phyloP scores from a whole-genome alignment of 2,329 filamentous ascomycete genomes.

The Myriosclerotinia duriaeana region DNA sequence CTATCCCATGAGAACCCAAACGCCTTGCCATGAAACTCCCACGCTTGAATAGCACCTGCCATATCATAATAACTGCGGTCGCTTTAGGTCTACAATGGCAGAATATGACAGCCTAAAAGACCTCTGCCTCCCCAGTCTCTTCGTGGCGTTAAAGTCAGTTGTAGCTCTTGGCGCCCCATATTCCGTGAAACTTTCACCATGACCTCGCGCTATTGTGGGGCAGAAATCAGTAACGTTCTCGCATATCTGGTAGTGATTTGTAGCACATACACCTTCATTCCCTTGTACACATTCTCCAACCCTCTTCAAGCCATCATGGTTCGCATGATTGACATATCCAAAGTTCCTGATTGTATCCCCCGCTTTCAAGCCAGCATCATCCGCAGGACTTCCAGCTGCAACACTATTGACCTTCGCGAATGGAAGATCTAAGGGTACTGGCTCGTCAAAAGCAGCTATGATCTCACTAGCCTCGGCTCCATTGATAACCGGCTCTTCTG shows the following conservation, averaged over 20 bases:
- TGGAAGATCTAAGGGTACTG: conserved; percentile 52
- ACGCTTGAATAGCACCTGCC: conserved; percentile 19
- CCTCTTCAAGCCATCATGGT: conserved; percentile 81
- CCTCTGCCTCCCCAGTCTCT: conserved; percentile 89
- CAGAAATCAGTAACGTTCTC: conserved; percentile 3
- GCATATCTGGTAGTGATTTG: not conserved
- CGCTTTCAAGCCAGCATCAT: conserved; percentile 72
- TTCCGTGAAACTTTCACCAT: conserved; percentile 64
- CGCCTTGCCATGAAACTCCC: conserved; percentile 31
- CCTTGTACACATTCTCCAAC: conserved; percentile 88
- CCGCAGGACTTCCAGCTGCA: conserved; percentile 74
- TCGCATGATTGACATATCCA: conserved; percentile 77
- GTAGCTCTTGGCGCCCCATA: conserved; percentile 53
- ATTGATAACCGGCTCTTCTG: conserved; percentile 33
- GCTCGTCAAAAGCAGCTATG: conserved; percentile 41
- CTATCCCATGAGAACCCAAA: conserved; percentile 22
- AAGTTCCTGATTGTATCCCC: conserved; percentile 84
- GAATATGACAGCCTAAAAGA: conserved; percentile 83
- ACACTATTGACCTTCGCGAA: conserved; percentile 93
- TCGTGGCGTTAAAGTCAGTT: conserved; percentile 71
- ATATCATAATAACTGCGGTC: not conserved
- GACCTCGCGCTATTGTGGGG: conserved; percentile 58
- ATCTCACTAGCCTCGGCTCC: conserved; percentile 33
- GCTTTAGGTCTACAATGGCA: conserved; percentile 61
- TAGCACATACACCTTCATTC: conserved; percentile 76